A percentile compares a stretch with the other conserved stretches of the same genome.
Conservation (phyloP, 192 early-diverging fungal genomes). For the Coemansia sp. region DNA sequence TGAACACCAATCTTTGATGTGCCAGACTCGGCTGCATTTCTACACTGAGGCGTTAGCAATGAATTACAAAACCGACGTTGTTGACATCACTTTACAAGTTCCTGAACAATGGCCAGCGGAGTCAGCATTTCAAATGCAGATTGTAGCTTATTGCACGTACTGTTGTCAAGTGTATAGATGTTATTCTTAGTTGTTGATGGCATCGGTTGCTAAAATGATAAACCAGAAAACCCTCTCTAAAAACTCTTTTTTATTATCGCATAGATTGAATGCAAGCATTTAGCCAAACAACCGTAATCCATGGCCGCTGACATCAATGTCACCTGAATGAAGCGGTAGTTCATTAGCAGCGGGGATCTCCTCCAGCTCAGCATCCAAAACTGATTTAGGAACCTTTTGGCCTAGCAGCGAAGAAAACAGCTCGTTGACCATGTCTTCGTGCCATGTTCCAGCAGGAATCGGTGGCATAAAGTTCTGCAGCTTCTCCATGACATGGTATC, state of each 20-base stretch:
- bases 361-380: slow-evolving; percentile 37
- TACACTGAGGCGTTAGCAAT: background rate
- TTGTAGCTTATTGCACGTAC: slow-evolving; percentile 22
- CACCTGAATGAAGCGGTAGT: slow-evolving; percentile 5
- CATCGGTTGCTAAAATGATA: background rate
- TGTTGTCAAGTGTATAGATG: slow-evolving; percentile 5
- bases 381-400: slow-evolving; percentile 51
- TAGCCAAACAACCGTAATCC: slow-evolving; percentile 49
- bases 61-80: slow-evolving; percentile 1
- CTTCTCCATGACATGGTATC: slow-evolving; percentile 96
- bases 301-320: slow-evolving; percentile 15
- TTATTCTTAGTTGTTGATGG: slow-evolving; percentile 1
- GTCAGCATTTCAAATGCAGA: slow-evolving; percentile 31
- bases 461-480: slow-evolving; percentile 96
- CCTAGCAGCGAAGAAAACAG: slow-evolving; percentile 84
- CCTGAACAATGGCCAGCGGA: slow-evolving; percentile 28
- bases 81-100: slow-evolving; percentile 20
- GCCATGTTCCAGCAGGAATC: slow-evolving; percentile 84
- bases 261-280: background rate
- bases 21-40: slow-evolving; percentile 19
- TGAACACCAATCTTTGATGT: slow-evolving; percentile 21
- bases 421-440: slow-evolving; percentile 91
- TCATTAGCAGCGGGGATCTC: background rate
- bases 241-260: no score
- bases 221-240: no score